Evolutionary conservation across 306 rosid genomes (phyloP).

Genomic region (Castanospermum australe): DNA sequence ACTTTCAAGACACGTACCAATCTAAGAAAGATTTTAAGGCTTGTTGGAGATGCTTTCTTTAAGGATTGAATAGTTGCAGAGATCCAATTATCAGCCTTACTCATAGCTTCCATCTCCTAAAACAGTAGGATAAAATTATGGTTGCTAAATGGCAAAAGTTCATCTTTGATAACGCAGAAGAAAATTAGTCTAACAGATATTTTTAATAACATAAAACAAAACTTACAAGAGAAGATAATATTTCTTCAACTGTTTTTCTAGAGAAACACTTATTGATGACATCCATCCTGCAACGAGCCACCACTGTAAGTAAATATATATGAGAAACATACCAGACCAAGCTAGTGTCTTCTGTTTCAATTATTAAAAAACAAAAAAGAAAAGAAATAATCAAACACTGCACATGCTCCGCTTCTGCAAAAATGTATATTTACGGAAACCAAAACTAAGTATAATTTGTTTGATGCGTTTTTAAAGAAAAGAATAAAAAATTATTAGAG

Average conservation of each 20-base stretch:
- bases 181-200: not conserved
- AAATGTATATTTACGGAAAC: not conserved
- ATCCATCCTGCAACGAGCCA: slow-evolving; percentile 54
- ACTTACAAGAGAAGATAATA: slow-evolving; percentile 81
- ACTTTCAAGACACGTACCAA: slow-evolving; percentile 50
- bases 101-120: slow-evolving; percentile 62
- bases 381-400: not conserved
- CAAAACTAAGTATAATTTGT: not conserved
- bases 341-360: not conserved
- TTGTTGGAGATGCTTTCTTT: slow-evolving; percentile 79
- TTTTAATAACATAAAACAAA: not conserved
- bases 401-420: not conserved
- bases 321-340: not conserved
- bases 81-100: slow-evolving; percentile 59
- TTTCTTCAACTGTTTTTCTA: slow-evolving; percentile 67
- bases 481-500: not conserved
- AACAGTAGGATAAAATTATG: slow-evolving; percentile 26
- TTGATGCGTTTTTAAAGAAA: not conserved
- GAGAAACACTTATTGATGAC: slow-evolving; percentile 86
- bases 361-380: not conserved
- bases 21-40: slow-evolving; percentile 80
- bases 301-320: slow-evolving; percentile 8
- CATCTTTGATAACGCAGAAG: slow-evolving; percentile 2
- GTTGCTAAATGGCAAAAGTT: slow-evolving; percentile 14
- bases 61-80: slow-evolving; percentile 60